Base-by-base conservation (phyloP, 768 basidiomycete genomes). In the Termitomyces sp. region DNA sequence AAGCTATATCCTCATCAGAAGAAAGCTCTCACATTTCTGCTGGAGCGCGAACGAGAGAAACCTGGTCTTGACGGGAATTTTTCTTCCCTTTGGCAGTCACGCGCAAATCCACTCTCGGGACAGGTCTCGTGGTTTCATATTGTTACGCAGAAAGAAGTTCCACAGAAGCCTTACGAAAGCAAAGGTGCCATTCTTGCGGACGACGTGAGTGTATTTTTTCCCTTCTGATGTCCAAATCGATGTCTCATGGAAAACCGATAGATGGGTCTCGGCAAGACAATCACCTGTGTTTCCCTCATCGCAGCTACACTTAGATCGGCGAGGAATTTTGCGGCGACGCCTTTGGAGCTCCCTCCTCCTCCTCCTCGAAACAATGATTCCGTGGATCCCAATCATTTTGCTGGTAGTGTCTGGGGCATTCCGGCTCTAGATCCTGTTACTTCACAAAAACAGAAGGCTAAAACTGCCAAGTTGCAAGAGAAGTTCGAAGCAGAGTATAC, bases 221-320 rank as follows among this genome's bases (percentile, higher is more conserved):
- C 32, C 66, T 60, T 57, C 52, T 45, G 33, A 46, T 11, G 60
- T 60, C 22, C 32, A 58, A 58, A 22, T 28, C 9, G 13, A 38
- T 11, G 44, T 16, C 22, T 53, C 15, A 42, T 36, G 50, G 46
- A 46, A 67, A 63, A 65, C 56, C 38, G 61, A 61, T 67, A 97
- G 95, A 98, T 97, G 96, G 96, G 96, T 66, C 84, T 99, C 33
- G 96, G 96, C 18, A 98, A 98, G 76, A 98, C 96, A 0, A 94
- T 98, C 56, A 92, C 94, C 35, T 93, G 96, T 63, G 92, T 98
- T 28, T 92, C 96, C 16, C 82, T 99, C 54, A 90, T 99, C 55
- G 95, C 94, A 12, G 84, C 91, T 33, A 98, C 97, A 1, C 80
- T 96, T 15, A 66, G 71, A 54, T 81, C 90, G 0, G 91, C 97